phyloP scores from a whole-genome alignment of 352 stramenopile species.

The Pythium myriotylum region DNA sequence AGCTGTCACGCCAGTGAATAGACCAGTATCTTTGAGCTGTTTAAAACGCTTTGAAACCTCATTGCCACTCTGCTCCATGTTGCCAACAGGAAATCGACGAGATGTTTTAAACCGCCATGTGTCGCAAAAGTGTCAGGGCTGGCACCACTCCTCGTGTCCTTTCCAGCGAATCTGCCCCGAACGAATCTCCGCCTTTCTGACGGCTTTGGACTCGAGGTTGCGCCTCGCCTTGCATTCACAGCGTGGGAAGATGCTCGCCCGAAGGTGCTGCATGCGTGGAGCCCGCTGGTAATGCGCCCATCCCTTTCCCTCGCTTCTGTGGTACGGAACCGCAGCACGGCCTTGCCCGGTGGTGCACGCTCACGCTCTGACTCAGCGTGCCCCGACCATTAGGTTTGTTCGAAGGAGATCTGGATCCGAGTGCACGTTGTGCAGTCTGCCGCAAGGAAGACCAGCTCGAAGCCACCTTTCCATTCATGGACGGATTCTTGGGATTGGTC shows the following conservation, averaged over 20 bases:
- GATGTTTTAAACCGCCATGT: constrained; percentile 7
- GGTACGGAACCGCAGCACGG: no score
- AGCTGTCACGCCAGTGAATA: constrained; percentile 4
- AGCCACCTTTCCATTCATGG: no score
- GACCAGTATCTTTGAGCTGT: no score
- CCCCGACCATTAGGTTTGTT: no score
- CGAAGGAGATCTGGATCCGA: no score
- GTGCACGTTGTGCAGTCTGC: no score
- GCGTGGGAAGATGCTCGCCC: not conserved
- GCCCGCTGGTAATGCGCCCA: not conserved
- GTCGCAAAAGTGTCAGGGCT: not conserved
- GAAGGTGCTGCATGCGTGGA: constrained; percentile 2
- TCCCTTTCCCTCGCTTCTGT: not conserved
- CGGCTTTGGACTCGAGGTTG: constrained; percentile 5
- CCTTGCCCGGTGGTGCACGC: not conserved
- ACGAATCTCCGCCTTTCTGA: constrained; percentile 1
- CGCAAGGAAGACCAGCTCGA: no score
- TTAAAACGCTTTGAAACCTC: constrained; percentile 9
- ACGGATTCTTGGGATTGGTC: no score
- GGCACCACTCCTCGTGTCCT: not conserved
- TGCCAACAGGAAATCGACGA: no score
- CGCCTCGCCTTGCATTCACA: constrained; percentile 1
- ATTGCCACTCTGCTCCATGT: no score
- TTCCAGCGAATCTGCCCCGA: no score
- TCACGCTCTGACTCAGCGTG: no score